Evolutionary conservation across 441 rosid genomes (phyloP), one percentile per base, ranked within the genome.

Genomic region (Isatis lusitanica): DNA sequence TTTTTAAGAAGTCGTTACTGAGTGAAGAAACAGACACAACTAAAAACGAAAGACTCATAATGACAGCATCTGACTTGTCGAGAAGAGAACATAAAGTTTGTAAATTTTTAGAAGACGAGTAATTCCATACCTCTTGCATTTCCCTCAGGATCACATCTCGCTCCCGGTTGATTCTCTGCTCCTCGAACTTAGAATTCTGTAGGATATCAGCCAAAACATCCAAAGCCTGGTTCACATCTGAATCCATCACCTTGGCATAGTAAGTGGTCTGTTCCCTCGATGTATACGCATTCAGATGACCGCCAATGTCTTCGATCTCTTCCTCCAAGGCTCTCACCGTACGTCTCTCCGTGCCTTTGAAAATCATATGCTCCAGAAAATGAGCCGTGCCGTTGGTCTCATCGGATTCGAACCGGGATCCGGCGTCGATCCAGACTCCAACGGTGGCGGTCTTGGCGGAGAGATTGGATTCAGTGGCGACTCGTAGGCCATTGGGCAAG

Each of bases 361-460:
- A 92, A 9, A 92, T 92, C 98, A 92, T 92, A 78, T 92, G 98
- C 88, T 92, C 98, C 70, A 92, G 74, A 58, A 92, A 92, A 72
- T 92, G 98, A 26, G 98, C 98, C 0, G 97, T 89, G 1, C 98
- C 98, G 13, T 90, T 92, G 5, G 89, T 86, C 66, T 83, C 85
- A 1, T 90, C 95, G 1, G 90, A 85, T 85, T 92, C 98, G 26
- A 88, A 92, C 44, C 98, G 76, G 38, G 97, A 93, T 69, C 99
- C 99, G 2, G 99, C 97, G 52, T 96, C 99, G 71, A 96, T 96
- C 99, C 99, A 95, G 16, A 93, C 99, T 24, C 99, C 99, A 8
- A 95, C 98, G 2, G 99, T 91, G 16, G 98, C 97, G 0, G 98
- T 87, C 67, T 81, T 87, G 3, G 87, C 70, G 5, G 98, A 82